A percentile compares a stretch with the other conserved stretches of the same genome.
Conservation (phyloP, 1,139 yeast species). For the Pichia sp. region DNA sequence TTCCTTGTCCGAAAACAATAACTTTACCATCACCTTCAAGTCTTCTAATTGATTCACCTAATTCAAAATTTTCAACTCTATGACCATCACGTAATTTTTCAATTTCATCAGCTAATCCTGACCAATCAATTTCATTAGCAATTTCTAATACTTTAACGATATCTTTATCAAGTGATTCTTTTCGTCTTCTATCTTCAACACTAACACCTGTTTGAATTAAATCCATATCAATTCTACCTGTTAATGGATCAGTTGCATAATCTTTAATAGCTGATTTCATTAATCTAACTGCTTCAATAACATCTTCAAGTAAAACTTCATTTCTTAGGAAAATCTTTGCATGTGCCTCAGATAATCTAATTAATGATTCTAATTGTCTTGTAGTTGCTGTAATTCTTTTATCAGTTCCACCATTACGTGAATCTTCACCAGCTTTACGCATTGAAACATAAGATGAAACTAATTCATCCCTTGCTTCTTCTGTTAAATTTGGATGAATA, state of each 20-base stretch:
- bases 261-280: slow-evolving; percentile 93
- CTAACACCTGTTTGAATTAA: slow-evolving; percentile 95
- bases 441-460: slow-evolving; percentile 89
- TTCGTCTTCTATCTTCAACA: slow-evolving; percentile 73
- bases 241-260: slow-evolving; percentile 94
- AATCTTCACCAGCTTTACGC: slow-evolving; percentile 92
- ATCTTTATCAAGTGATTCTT: slow-evolving; percentile 65
- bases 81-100: slow-evolving; percentile 38
- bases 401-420: slow-evolving; percentile 58
- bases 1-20: slow-evolving; percentile 66
- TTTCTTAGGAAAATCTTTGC: slow-evolving; percentile 87
- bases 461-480: slow-evolving; percentile 75
- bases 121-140: slow-evolving; percentile 46
- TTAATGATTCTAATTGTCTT: slow-evolving; percentile 93
- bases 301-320: slow-evolving; percentile 71
- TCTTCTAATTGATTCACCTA: slow-evolving; percentile 61
- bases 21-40: slow-evolving; percentile 73
- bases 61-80: slow-evolving; percentile 64
- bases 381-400: slow-evolving; percentile 96
- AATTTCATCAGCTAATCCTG: slow-evolving; percentile 53
- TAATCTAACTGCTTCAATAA: slow-evolving; percentile 87
- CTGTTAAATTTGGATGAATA: slow-evolving; percentile 67
- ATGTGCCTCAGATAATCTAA: slow-evolving; percentile 90
- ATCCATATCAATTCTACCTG: slow-evolving; percentile 97
- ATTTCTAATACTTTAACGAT: slow-evolving; percentile 43